A percentile compares a stretch with the other conserved stretches of the same genome.
Conservation (phyloP, 2,329 filamentous ascomycete species). For the Botrytis cinerea region DNA sequence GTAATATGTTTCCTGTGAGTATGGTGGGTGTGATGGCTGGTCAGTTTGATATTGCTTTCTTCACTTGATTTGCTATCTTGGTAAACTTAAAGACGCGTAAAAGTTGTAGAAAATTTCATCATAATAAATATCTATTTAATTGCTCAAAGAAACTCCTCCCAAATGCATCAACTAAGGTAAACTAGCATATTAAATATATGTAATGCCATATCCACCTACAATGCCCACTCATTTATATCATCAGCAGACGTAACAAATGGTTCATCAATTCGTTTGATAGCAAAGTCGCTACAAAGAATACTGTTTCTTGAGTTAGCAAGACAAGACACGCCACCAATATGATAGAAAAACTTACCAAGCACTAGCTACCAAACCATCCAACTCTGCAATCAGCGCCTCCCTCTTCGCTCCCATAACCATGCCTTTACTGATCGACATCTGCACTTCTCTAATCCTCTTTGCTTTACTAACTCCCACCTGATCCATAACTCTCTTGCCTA, state of each 20-base stretch:
- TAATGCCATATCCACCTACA: slow-evolving; percentile 26
- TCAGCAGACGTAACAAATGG: slow-evolving; percentile 80
- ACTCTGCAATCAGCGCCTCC: slow-evolving; percentile 81
- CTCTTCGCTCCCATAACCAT: slow-evolving; percentile 68
- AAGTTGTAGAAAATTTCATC: not conserved
- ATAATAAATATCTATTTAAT: not conserved
- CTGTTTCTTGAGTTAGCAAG: slow-evolving; percentile 48
- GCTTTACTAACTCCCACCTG: slow-evolving; percentile 75
- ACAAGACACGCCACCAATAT: not conserved
- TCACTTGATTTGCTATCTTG: not conserved
- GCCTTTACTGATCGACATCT: slow-evolving; percentile 78
- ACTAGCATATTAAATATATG: slow-evolving; percentile 2
- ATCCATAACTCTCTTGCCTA: slow-evolving; percentile 83
- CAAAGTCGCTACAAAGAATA: slow-evolving; percentile 91
- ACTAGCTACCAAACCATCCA: slow-evolving; percentile 88
- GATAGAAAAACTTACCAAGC: slow-evolving; percentile 66
- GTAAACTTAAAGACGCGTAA: not conserved
- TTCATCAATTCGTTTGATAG: slow-evolving; percentile 91
- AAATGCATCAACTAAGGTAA: not conserved
- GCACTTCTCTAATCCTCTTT: slow-evolving; percentile 80
- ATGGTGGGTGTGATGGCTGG: not conserved
- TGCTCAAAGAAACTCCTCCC: not conserved
- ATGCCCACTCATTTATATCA: slow-evolving; percentile 76
- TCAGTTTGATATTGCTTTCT: not conserved
- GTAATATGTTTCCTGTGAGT: not conserved